Conservation (phyloP, 805 yeast species). For the Candida multigemmis region DNA sequence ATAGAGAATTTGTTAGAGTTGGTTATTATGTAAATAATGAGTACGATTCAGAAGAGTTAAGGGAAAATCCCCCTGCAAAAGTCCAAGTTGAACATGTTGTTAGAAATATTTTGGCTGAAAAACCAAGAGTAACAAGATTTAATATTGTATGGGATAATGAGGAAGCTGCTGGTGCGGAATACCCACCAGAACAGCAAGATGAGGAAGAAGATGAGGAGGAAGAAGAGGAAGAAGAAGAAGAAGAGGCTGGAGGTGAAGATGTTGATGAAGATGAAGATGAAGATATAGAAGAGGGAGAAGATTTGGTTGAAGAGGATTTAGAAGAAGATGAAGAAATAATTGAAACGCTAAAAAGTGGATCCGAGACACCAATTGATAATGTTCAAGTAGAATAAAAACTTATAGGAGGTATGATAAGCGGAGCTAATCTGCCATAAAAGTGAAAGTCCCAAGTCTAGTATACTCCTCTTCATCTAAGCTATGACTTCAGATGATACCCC, state of each 20-base stretch:
- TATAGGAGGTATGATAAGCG: conserved; percentile 10
- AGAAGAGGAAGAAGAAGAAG: conserved; percentile 53
- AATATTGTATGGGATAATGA: conserved; percentile 93
- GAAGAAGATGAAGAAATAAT: conserved; percentile 30
- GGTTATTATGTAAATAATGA: conserved; percentile 98
- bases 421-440: too few relatives aligned
- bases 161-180: conserved; percentile 59
- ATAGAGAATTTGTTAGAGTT: conserved; percentile 90
- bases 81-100: conserved; percentile 93
- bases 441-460: too few relatives aligned
- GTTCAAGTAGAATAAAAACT: conserved; percentile 23
- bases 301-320: conserved; percentile 26
- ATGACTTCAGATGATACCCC: too few relatives aligned
- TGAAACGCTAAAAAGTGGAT: too few relatives aligned
- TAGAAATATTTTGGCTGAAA: conserved; percentile 90
- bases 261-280: conserved; percentile 39
- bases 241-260: conserved; percentile 42
- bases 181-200: conserved; percentile 66
- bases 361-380: conserved; percentile 26
- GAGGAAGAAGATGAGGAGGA: conserved; percentile 52
- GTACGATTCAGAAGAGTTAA: conserved; percentile 84
- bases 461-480: too few relatives aligned
- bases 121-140: conserved; percentile 94
- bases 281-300: conserved; percentile 38
- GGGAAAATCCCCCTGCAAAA: conserved; percentile 89